Evolutionary conservation across 2,329 filamentous ascomycete species (phyloP).

Genomic region (Aspergillus carbonarius): DNA sequence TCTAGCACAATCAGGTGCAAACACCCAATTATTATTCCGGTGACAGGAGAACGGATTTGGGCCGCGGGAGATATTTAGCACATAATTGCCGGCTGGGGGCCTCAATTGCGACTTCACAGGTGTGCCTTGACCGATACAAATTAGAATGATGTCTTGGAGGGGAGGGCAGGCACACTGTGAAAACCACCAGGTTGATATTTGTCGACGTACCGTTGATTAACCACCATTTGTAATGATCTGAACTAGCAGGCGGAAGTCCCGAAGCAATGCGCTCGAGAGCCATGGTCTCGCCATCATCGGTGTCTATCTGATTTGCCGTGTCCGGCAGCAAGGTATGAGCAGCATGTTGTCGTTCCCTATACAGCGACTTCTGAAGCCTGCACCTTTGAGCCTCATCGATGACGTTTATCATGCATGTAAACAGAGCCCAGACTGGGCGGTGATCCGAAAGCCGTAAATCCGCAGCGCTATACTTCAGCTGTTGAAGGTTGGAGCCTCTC

Average conservation of each 20-base stretch:
- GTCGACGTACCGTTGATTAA: conserved; percentile 55
- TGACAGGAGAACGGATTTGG: conserved; percentile 78
- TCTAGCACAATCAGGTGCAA: neutral
- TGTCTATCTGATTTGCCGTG: conserved; percentile 21
- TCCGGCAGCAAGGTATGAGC: conserved; percentile 51
- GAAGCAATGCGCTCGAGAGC: conserved; percentile 82
- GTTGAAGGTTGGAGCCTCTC: conserved; percentile 78
- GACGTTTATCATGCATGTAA: conserved; percentile 78
- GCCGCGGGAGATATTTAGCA: conserved; percentile 70
- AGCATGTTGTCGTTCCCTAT: conserved; percentile 64
- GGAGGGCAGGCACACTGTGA: neutral
- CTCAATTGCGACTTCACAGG: conserved; percentile 71
- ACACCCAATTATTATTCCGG: conserved; percentile 81
- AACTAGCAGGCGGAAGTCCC: conserved; percentile 65
- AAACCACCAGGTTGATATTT: neutral
- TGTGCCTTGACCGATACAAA: conserved; percentile 52
- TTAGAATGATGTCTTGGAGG: conserved; percentile 9
- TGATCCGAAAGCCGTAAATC: conserved; percentile 90
- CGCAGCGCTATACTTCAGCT: conserved; percentile 78
- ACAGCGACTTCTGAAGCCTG: conserved; percentile 70
- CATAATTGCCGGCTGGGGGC: conserved; percentile 62
- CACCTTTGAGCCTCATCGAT: conserved; percentile 74
- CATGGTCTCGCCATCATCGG: conserved; percentile 70
- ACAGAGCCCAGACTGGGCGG: conserved; percentile 88
- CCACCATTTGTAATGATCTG: conserved; percentile 65